Evolutionary conservation across 1,139 yeast genomes (phyloP), one percentile per base, ranked within the genome.

Genomic region (Lodderomyces orthopsilosis): DNA sequence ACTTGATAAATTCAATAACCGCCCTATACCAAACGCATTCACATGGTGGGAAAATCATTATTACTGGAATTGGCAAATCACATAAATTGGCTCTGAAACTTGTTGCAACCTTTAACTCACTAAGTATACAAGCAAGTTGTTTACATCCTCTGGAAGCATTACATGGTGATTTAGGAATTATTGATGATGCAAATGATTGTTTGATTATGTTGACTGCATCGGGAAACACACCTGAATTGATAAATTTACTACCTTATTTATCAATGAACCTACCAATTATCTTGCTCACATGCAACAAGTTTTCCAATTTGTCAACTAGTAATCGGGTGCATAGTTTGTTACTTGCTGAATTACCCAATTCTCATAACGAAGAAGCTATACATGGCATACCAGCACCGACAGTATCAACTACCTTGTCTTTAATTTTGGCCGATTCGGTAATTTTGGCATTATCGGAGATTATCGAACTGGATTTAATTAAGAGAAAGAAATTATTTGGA

Each of bases 381-480:
- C 88, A 85, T 56, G 96, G 96, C 0, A 61, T 89, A 13, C 86
- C 91, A 6, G 96, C 96, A 0, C 97, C 97, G 1, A 88, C 96
- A 0, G 79, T 89, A 5, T 81, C 94, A 6, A 85, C 95, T 2
- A 85, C 95, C 0, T 68, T 90, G 28, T 79, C 90, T 48, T 65
- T 89, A 43, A 81, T 87, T 0, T 68, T 89, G 37, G 87, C 94
- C 4, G 96, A 89, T 58, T 87, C 95, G 0, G 77, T 85, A 17
- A 77, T 86, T 27, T 74, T 89, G 42, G 85, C 95, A 0, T 64
- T 89, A 24, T 77, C 84, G 40, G 94, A 88, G 56, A 61, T 83
- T 59, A 73, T 83, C 41, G 83, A 82, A 46, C 68, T 66, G 6
- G 89, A 85, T 55, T 64, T 70, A 33, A 60, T 66, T 34, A 68